Evolutionary conservation across 129 eudicot genomes (phyloP).

Genomic region (Lonicera japonica): DNA sequence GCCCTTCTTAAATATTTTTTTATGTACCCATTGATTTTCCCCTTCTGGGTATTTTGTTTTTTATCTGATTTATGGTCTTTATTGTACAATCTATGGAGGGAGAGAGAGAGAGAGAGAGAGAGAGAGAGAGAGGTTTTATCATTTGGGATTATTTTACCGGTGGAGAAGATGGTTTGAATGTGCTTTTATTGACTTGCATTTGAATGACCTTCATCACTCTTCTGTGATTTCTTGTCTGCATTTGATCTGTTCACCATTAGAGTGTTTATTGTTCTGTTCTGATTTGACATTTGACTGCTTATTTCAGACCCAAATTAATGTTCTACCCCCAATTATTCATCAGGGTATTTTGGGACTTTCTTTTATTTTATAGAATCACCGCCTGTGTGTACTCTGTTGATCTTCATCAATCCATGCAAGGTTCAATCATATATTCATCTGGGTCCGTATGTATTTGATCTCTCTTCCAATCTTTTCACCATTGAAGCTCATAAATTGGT

Average conservation of each 20-base stretch:
- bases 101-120: background rate
- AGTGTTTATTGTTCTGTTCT: background rate
- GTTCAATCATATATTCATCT: background rate
- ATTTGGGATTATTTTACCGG: background rate
- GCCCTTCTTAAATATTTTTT: background rate
- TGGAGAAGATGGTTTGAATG: background rate
- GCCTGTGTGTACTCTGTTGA: background rate
- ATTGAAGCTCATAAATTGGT: background rate
- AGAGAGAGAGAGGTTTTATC: background rate
- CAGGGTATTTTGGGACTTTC: constrained; percentile 11
- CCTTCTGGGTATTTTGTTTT: background rate
- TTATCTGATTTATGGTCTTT: background rate
- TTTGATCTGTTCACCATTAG: background rate
- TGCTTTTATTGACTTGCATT: background rate
- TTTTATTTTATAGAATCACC: background rate
- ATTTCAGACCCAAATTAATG: background rate
- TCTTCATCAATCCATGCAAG: background rate
- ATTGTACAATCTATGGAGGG: background rate
- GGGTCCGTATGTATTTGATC: constrained; percentile 8
- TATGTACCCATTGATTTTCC: background rate
- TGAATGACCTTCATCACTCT: background rate
- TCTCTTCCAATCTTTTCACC: constrained; percentile 7
- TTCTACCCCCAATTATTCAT: constrained; percentile 10
- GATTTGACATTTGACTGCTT: background rate
- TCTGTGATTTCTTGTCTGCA: background rate